Percentiles rank a stretch among this genome's conserved stretches.
Conservation (phyloP, 352 stramenopile genomes). For the Globisporangium alternatum region DNA sequence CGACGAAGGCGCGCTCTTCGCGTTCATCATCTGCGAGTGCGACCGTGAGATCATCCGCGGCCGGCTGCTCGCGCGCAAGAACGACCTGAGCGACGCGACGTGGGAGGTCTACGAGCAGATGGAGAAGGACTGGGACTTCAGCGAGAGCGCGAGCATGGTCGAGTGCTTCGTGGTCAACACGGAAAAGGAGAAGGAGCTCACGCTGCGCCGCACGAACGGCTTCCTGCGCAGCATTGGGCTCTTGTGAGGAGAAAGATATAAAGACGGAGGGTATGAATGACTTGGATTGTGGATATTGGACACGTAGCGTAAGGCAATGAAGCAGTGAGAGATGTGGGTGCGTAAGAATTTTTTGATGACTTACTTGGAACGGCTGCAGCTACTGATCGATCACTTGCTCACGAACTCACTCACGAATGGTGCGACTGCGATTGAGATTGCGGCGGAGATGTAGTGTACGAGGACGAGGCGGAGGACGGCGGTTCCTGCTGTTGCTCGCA, state of each 20-base stretch:
- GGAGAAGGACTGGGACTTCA: slow-evolving; percentile 43
- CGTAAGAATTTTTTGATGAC: background rate
- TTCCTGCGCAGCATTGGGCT: slow-evolving; percentile 55
- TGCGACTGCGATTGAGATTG: background rate
- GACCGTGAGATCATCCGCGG: slow-evolving; percentile 68
- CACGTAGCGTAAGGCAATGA: background rate
- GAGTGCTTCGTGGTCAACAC: slow-evolving; percentile 62
- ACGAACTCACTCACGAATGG: background rate
- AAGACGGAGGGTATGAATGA: background rate
- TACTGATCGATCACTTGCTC: background rate
- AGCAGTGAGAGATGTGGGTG: background rate
- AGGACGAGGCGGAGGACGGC: background rate
- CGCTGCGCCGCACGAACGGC: slow-evolving; percentile 43
- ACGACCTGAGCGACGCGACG: slow-evolving; percentile 62
- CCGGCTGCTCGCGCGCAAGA: slow-evolving; percentile 53
- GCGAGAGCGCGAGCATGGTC: slow-evolving; percentile 28
- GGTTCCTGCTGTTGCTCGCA: slow-evolving; percentile 5
- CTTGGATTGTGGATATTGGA: background rate
- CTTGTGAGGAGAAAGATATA: background rate
- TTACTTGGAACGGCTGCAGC: background rate
- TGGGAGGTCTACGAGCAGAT: slow-evolving; percentile 71
- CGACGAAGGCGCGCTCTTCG: slow-evolving; percentile 50
- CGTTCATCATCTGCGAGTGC: slow-evolving; percentile 58
- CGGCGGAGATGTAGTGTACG: slow-evolving; percentile 5
- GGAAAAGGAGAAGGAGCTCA: slow-evolving; percentile 70